Evolutionary conservation across 2,329 filamentous ascomycete species (phyloP).

Genomic region (Emergomyces orientalis): DNA sequence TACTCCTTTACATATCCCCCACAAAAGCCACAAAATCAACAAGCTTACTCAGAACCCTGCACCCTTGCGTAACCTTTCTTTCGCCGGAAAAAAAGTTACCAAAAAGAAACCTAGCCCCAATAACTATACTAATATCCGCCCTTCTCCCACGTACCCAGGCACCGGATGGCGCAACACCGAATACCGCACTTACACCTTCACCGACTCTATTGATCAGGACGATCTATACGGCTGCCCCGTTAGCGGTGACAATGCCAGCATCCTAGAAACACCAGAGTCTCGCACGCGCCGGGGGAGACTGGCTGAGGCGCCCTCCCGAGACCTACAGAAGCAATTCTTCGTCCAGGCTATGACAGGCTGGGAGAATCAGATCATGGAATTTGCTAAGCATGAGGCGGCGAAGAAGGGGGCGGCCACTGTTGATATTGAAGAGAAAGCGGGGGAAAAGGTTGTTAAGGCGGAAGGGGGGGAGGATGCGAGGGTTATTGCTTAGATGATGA

Average conservation of each 20-base stretch:
- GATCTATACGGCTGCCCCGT: slow-evolving; percentile 30
- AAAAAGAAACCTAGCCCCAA: slow-evolving; percentile 15
- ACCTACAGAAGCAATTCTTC: slow-evolving; percentile 33
- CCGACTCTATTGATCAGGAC: slow-evolving; percentile 43
- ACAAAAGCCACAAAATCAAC: neutral
- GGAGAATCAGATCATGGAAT: slow-evolving; percentile 26
- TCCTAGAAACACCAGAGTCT: slow-evolving; percentile 36
- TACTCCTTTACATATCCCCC: neutral
- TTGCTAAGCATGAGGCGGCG: slow-evolving; percentile 6
- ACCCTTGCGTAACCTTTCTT: slow-evolving; percentile 1
- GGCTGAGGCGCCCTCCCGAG: slow-evolving; percentile 26
- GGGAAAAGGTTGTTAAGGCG: slow-evolving; percentile 28
- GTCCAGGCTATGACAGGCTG: slow-evolving; percentile 33
- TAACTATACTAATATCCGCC: slow-evolving; percentile 18
- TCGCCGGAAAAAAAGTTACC: slow-evolving; percentile 14
- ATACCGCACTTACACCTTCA: slow-evolving; percentile 58
- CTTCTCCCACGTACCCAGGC: slow-evolving; percentile 36
- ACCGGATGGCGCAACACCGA: slow-evolving; percentile 70
- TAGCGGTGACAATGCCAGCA: slow-evolving; percentile 32
- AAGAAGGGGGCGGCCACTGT: slow-evolving; percentile 11
- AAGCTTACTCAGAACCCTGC: slow-evolving; percentile 7
- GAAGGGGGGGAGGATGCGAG: slow-evolving; percentile 28
- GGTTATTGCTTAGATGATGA: slow-evolving; percentile 10
- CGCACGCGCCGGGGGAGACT: slow-evolving; percentile 33
- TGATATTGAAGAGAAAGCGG: slow-evolving; percentile 25